Evolutionary conservation across 805 yeast species (phyloP).

Genomic region (Blastobotrys attinorum): DNA sequence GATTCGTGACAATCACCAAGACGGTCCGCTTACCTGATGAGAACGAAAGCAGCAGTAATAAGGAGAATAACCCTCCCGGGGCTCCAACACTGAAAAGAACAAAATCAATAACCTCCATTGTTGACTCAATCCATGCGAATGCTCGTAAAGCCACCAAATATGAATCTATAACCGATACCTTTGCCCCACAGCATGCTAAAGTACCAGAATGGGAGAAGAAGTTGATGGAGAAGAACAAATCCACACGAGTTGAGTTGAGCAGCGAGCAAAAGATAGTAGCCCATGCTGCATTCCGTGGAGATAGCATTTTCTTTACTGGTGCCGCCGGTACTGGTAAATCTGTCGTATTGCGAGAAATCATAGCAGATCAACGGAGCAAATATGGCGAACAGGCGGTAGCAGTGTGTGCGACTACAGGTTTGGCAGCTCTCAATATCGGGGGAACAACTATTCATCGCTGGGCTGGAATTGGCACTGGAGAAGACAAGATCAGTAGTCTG

Average conservation of each 20-base stretch:
- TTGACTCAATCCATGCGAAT: too few species aligned
- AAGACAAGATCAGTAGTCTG: constrained; percentile 37
- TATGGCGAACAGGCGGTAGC: constrained; percentile 48
- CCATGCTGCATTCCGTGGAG: constrained; percentile 42
- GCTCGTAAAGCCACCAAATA: too few species aligned
- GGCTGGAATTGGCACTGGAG: constrained; percentile 76
- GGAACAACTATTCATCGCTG: constrained; percentile 82
- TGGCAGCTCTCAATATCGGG: constrained; percentile 88
- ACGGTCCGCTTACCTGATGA: too few species aligned
- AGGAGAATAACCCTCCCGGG: too few species aligned
- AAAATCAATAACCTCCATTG: too few species aligned
- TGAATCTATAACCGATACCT: too few species aligned
- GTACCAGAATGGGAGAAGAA: too few species aligned
- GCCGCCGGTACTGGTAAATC: constrained; percentile 99
- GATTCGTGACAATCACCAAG: too few species aligned
- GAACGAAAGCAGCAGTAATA: too few species aligned
- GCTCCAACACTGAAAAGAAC: too few species aligned
- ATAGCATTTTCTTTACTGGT: constrained; percentile 83
- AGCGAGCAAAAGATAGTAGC: constrained; percentile 48
- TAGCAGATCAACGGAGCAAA: constrained; percentile 38
- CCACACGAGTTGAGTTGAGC: constrained; percentile 1
- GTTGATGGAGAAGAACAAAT: not conserved
- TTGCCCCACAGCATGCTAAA: too few species aligned
- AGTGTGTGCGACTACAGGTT: constrained; percentile 90
- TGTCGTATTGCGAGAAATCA: constrained; percentile 58